phyloP scores from a whole-genome alignment of 1,139 yeast genomes.

The Blastobotrys elegans region DNA sequence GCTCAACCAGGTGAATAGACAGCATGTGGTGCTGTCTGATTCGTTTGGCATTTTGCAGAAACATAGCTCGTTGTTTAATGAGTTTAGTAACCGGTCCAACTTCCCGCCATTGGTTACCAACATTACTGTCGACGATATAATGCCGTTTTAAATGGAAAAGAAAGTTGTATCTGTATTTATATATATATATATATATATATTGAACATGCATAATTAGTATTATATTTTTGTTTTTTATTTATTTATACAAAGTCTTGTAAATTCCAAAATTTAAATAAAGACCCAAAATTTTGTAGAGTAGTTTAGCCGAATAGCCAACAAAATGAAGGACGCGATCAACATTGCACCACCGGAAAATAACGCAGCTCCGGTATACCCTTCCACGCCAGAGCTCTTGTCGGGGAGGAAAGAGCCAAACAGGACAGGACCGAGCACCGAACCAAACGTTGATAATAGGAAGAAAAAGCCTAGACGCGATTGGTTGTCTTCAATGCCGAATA shows the following conservation, averaged over 20 bases:
- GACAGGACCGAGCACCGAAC: conserved; percentile 45
- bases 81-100: background rate
- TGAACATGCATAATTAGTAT: background rate
- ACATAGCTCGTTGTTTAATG: background rate
- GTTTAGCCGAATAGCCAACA: conserved; percentile 4
- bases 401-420: conserved; percentile 42
- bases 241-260: too few relatives aligned
- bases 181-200: background rate
- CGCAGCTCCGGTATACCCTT: conserved; percentile 1
- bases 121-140: background rate
- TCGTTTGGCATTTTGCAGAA: background rate
- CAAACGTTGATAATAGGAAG: conserved; percentile 46
- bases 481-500: conserved; percentile 38
- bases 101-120: background rate
- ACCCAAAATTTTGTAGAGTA: conserved; percentile 9
- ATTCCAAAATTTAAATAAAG: conserved; percentile 7
- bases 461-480: conserved; percentile 48
- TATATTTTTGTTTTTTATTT: too few relatives aligned
- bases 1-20: background rate
- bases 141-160: background rate
- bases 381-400: background rate
- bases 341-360: conserved; percentile 8
- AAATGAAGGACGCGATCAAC: conserved; percentile 3
- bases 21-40: background rate
- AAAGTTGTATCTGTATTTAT: background rate